These are phyloP conservation scores for Arthroderma uncinatum DNA, from an alignment of 2,329 filamentous ascomycete genomes.

Conservation along the genomic window DNA sequence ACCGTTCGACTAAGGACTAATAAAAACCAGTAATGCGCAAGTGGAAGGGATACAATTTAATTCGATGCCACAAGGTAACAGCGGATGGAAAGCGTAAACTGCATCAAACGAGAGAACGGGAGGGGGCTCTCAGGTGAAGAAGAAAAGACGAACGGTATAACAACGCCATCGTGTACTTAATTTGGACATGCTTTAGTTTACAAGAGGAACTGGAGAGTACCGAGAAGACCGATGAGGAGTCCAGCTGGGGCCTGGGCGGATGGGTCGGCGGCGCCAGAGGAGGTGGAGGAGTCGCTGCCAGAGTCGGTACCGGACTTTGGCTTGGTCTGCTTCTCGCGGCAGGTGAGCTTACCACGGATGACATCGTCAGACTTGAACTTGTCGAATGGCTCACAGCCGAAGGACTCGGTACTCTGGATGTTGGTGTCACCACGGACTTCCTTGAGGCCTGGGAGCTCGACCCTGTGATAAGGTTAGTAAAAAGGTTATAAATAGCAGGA, in stretches of 20 bases:
- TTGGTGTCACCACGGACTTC: constrained; percentile 63
- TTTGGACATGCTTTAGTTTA: constrained; percentile 3
- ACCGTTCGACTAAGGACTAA: constrained; percentile 3
- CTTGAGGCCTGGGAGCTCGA: constrained; percentile 55
- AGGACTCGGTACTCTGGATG: constrained; percentile 54
- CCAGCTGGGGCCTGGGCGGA: constrained; percentile 12
- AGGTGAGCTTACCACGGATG: constrained; percentile 40
- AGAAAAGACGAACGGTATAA: background rate
- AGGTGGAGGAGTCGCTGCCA: constrained; percentile 19
- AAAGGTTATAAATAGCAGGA: background rate
- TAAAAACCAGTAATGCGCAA: constrained; percentile 1
- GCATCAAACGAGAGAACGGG: background rate
- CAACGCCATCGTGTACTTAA: constrained; percentile 4
- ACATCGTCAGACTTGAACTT: constrained; percentile 31
- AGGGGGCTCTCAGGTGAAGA: background rate
- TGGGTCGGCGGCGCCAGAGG: constrained; percentile 21
- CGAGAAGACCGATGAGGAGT: background rate
- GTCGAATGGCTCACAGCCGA: constrained; percentile 44
- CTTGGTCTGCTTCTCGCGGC: constrained; percentile 29
- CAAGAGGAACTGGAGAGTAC: constrained; percentile 4
- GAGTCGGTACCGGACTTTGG: constrained; percentile 28
- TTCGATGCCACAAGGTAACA: background rate
- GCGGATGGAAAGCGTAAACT: background rate
- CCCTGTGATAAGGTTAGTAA: constrained; percentile 39
- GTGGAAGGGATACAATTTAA: constrained; percentile 4